phyloP scores from a whole-genome alignment of 257 asterid genomes.

The Petunia axillaris region DNA sequence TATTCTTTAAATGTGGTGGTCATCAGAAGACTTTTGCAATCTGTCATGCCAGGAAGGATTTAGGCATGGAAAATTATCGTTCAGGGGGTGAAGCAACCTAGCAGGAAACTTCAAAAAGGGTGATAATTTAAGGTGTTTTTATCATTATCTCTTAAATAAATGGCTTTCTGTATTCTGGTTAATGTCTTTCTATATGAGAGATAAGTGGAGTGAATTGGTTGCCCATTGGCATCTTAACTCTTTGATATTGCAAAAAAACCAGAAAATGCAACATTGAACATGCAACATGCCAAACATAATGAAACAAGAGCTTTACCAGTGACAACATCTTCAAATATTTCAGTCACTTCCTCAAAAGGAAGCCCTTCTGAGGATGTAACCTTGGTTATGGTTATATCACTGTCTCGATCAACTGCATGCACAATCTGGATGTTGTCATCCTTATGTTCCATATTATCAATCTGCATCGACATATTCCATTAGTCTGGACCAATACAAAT shows the following conservation, averaged over 20 bases:
- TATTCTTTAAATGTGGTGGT: too few relatives aligned
- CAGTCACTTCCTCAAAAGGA: constrained; percentile 31
- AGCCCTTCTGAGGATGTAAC: constrained; percentile 32
- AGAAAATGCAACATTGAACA: neutral
- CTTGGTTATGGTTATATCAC: constrained; percentile 25
- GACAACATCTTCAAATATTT: constrained; percentile 29
- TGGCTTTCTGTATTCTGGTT: too few relatives aligned
- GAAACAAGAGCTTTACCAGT: constrained; percentile 41
- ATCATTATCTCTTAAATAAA: too few relatives aligned
- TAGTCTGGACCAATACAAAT: constrained; percentile 23
- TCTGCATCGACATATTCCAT: constrained; percentile 45
- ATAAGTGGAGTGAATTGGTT: too few relatives aligned
- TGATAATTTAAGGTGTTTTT: too few relatives aligned
- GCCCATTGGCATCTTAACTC: too few relatives aligned
- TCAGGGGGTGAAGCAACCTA: too few relatives aligned
- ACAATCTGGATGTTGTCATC: constrained; percentile 29
- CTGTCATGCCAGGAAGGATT: too few relatives aligned
- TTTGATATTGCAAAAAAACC: neutral
- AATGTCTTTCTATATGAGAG: too few relatives aligned
- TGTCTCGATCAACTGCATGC: constrained; percentile 28
- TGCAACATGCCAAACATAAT: neutral
- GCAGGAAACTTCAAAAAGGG: too few relatives aligned
- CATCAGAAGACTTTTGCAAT: too few relatives aligned
- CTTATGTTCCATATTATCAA: constrained; percentile 34
- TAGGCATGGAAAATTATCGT: too few relatives aligned